phyloP scores from a whole-genome alignment of 352 stramenopile species.

The Globisporangium abappressorium region DNA sequence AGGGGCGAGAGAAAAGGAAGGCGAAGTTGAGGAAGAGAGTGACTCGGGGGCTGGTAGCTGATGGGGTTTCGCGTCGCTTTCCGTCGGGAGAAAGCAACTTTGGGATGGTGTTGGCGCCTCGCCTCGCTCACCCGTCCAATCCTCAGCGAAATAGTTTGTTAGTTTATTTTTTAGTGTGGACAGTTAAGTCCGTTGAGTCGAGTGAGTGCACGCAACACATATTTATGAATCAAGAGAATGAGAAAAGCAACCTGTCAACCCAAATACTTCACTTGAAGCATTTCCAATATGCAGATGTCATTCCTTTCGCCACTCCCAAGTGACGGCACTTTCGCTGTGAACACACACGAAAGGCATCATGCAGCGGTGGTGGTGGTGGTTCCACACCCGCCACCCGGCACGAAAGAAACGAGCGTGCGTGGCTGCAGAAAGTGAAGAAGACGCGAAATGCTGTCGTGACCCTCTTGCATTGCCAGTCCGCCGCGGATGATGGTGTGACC shows the following conservation, averaged over 20 bases:
- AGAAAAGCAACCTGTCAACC: not conserved
- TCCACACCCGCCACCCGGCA: not conserved
- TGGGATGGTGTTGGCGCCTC: not conserved
- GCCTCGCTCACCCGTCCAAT: not conserved
- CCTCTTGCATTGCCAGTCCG: not conserved
- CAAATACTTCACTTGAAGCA: not conserved
- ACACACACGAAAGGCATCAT: not conserved
- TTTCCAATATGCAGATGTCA: too few relatives aligned
- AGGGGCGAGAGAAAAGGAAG: not conserved
- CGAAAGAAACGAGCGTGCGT: not conserved
- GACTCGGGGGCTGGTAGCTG: not conserved
- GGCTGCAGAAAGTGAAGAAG: not conserved
- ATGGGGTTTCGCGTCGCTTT: not conserved
- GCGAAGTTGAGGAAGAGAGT: not conserved
- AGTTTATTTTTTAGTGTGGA: conserved; percentile 1
- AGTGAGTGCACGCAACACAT: not conserved
- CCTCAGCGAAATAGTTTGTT: not conserved
- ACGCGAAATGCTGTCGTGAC: not conserved
- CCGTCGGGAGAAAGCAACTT: conserved; percentile 7
- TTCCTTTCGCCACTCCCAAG: too few relatives aligned
- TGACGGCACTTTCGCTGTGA: not conserved
- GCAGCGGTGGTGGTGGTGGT: too few relatives aligned
- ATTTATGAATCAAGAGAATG: conserved; percentile 1
- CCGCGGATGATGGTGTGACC: not conserved
- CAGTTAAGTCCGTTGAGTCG: not conserved